Evolutionary conservation across 2,329 filamentous ascomycete species (phyloP), one percentile per base, ranked within the genome.

Genomic region (Dactylellina parvicollis): DNA sequence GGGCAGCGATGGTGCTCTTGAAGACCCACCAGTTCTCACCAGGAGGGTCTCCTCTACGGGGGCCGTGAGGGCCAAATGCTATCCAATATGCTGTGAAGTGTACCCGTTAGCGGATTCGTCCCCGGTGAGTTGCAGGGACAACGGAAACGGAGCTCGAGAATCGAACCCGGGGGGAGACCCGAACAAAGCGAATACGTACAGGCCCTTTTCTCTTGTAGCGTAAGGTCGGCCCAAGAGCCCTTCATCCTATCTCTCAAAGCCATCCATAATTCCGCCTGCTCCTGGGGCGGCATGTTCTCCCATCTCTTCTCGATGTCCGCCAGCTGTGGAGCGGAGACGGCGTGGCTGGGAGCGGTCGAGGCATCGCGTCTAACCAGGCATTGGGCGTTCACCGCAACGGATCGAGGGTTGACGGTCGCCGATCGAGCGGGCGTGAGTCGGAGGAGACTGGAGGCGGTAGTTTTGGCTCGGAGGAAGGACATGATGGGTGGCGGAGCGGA

Each of bases 261-360:
- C 95, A 99, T 99, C 95, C 95, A 99, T 79, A 99, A 86, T 81
- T 99, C 95, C 78, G 95, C 95, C 88, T 99, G 95, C 88, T 99
- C 95, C 86, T 96, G 92, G 76, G 95, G 92, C 72, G 94, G 93
- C 91, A 98, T 93, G 76, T 86, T 88, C 86, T 99, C 95, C 95
- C 95, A 99, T 86, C 95, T 88, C 90, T 96, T 97, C 89, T 99
- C 95, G 81, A 99, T 98, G 84, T 96, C 92, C 83, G 92, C 91
- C 80, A 99, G 88, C 71, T 92, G 97, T 78, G 96, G 95, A 86
- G 97, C 98, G 80, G 93, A 96, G 84, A 99, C 96, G 81, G 94
- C 93, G 83, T 96, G 92, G 78, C 91, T 22, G 4, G 69, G 46
- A 40, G 47, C 60, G 14, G 70, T 69, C 4, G 70, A 66, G 32